These are phyloP conservation scores for Lecanosticta acicola DNA, from an alignment of 2,329 filamentous ascomycete genomes.

Conservation along the genomic window DNA sequence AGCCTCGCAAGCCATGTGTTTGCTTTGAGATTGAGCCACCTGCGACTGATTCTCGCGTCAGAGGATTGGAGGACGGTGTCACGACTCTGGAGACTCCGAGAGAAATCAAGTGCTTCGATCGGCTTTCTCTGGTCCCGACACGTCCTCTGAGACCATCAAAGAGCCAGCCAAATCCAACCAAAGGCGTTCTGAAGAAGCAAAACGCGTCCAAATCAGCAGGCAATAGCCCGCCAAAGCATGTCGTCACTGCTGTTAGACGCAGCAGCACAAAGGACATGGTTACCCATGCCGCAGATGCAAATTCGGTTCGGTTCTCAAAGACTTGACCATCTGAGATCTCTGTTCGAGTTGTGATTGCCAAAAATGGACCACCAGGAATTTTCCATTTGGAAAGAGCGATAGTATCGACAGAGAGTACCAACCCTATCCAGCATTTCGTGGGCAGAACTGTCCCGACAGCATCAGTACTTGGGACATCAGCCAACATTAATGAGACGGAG, in stretches of 20 bases:
- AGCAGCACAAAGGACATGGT: background rate
- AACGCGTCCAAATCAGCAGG: background rate
- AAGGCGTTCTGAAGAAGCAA: conserved; percentile 17
- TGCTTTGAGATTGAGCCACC: background rate
- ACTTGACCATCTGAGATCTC: too few relatives aligned
- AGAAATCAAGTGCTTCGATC: conserved; percentile 7
- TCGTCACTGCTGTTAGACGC: background rate
- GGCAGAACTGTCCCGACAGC: too few relatives aligned
- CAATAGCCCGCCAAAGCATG: background rate
- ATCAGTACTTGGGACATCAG: too few relatives aligned
- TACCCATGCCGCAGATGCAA: too few relatives aligned
- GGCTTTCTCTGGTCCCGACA: conserved; percentile 1
- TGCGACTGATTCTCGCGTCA: background rate
- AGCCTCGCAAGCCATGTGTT: background rate
- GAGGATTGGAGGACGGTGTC: background rate
- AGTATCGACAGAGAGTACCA: too few relatives aligned
- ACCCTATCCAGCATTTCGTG: too few relatives aligned
- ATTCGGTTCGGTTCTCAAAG: too few relatives aligned
- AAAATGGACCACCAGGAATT: too few relatives aligned
- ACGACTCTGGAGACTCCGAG: conserved; percentile 5
- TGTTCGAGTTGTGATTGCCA: too few relatives aligned
- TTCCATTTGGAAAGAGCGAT: too few relatives aligned
- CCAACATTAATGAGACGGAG: too few relatives aligned
- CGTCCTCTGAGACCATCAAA: conserved; percentile 9
- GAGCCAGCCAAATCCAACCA: conserved; percentile 12